Base-by-base conservation (phyloP, 352 stramenopile species). In the Globisporangium spiculum region DNA sequence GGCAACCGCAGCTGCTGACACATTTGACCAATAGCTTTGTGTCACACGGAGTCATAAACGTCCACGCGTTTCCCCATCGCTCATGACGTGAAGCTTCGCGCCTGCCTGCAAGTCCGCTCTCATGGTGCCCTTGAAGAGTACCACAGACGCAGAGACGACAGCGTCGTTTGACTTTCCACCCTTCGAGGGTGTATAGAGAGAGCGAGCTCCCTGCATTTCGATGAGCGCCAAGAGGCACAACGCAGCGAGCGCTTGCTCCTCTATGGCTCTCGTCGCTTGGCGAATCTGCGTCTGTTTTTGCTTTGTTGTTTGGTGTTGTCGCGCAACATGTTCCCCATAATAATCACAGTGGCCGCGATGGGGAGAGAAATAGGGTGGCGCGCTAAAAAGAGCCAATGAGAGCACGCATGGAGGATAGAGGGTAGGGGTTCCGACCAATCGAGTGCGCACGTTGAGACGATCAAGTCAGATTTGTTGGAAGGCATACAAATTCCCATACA, bases 401-500 rank as follows among this genome's bases (percentile, higher is more conserved):
- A 60, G 55, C 55, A 38, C 27, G 55, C 55, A 41, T 26, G 20
- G 5, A 36, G 30, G 8, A n/a, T 27, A 26, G 26, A 59, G 55
- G 55, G 55, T 60, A 41, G 55, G 55, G 26, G 50, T 56, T 56
- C n/a, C n/a, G 50, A 30, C 50, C 50, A 56, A 56, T 30, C 50
- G 30, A 8, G 44, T 12, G 50, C 50, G n/a, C 50, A 52, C 18
- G 24, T 60, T 59, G 26, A 20, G 18, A n/a, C 26, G 16, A 62
- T 62, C 32, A 62, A 62, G 56, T 62, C 56, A 62, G 56, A 50
- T n/a, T 62, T 36, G 4, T 18, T 12, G 18, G 9, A 32, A 4
- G 20, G 56, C 56, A 62, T 62, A 50, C 56, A 62, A 62, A 62
- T 30, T 46, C 30, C 4, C 32, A 62, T 62, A 48, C 30, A 61